A percentile compares a stretch with the other conserved stretches of the same genome.
phyloP scores from a whole-genome alignment of 768 basidiomycete genomes.

The Boletus sp. region DNA sequence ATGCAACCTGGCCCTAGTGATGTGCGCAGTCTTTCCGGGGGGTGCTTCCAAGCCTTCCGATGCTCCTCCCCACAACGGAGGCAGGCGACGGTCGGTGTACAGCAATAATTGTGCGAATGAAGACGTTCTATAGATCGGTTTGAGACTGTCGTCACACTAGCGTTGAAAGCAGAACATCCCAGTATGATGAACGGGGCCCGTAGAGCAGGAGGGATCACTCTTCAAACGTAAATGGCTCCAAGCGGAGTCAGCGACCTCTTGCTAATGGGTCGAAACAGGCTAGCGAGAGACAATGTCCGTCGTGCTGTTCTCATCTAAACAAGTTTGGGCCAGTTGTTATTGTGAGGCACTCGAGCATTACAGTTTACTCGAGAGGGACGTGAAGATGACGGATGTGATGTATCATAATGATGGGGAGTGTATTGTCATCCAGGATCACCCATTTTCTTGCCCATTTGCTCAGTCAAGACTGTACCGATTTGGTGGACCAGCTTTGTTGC shows the following conservation, averaged over 20 bases:
- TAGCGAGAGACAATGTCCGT: neutral
- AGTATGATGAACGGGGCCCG: neutral
- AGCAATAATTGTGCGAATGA: neutral
- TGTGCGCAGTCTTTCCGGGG: no score
- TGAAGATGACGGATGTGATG: conserved; percentile 47
- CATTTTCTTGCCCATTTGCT: conserved; percentile 41
- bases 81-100: neutral
- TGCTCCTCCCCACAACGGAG: neutral
- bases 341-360: neutral
- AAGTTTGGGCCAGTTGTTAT: neutral
- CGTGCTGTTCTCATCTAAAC: neutral
- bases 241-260: no score
- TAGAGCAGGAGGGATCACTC: neutral
- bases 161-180: neutral
- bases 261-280: neutral
- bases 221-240: neutral
- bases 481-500: conserved; percentile 44
- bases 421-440: conserved; percentile 9
- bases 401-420: neutral
- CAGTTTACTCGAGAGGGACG: conserved; percentile 1
- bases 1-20: no score
- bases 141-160: neutral
- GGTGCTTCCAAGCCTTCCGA: no score
- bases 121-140: neutral
- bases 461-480: conserved; percentile 45